Conservation (phyloP, 768 basidiomycete genomes). For the Amanita brunnescens region DNA sequence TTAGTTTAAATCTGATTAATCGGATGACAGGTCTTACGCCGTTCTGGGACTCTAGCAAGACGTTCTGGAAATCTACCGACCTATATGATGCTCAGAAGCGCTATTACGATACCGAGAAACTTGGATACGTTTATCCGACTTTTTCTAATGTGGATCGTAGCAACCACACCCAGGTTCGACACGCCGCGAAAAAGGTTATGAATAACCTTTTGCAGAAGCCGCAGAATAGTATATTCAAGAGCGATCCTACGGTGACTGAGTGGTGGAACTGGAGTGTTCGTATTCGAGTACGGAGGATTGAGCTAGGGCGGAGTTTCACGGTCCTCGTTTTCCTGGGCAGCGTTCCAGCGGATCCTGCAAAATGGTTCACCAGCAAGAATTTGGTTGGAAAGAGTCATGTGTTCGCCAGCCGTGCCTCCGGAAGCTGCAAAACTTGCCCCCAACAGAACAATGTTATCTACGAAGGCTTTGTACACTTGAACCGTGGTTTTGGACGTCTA, state of each 20-base stretch:
- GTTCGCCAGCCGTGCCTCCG: constrained; percentile 27
- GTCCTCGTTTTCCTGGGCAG: constrained; percentile 41
- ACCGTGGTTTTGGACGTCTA: constrained; percentile 20
- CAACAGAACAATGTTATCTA: constrained; percentile 20
- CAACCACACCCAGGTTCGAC: neutral
- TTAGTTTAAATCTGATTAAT: neutral
- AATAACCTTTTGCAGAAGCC: neutral
- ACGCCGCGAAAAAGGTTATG: neutral
- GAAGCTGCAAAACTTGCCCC: constrained; percentile 32
- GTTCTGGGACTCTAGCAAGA: constrained; percentile 31
- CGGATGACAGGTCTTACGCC: constrained; percentile 31
- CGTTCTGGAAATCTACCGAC: constrained; percentile 31
- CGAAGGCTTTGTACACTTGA: constrained; percentile 40
- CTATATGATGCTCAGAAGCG: neutral
- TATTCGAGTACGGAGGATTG: constrained; percentile 33
- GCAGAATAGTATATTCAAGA: constrained; percentile 4
- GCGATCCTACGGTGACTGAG: neutral
- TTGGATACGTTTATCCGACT: constrained; percentile 45
- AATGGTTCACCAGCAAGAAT: constrained; percentile 26
- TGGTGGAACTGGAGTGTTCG: constrained; percentile 35
- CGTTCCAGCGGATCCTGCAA: constrained; percentile 25
- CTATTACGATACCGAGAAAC: constrained; percentile 16
- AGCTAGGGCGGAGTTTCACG: constrained; percentile 32
- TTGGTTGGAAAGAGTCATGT: constrained; percentile 37
- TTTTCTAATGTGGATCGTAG: constrained; percentile 16